These are phyloP conservation scores for Spongiforma sp. DNA, from an alignment of 1,284 basidiomycete genomes.

Conservation along the genomic window DNA sequence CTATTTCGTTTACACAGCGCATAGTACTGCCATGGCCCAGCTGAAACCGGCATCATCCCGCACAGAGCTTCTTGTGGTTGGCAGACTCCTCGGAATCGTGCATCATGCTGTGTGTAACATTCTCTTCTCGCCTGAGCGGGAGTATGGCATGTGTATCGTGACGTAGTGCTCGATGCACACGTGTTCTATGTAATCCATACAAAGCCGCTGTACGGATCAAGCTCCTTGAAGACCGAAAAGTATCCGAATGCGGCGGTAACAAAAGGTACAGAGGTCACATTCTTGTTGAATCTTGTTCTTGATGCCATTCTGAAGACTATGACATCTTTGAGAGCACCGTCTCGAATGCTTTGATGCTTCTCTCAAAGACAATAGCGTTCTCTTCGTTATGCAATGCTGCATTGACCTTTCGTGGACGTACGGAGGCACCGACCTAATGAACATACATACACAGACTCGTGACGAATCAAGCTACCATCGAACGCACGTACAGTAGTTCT, in stretches of 20 bases:
- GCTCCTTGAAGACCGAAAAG: neutral
- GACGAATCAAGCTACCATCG: neutral
- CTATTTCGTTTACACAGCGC: neutral
- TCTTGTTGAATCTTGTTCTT: neutral
- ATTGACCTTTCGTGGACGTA: neutral
- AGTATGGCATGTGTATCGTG: constrained; percentile 8
- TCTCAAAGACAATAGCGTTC: neutral
- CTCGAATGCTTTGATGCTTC: neutral
- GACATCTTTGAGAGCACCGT: neutral
- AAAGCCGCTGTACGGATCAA: constrained; percentile 15
- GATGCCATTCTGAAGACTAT: constrained; percentile 1
- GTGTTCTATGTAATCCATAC: constrained; percentile 2
- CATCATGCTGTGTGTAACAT: constrained; percentile 1
- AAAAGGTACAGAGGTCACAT: too few species aligned
- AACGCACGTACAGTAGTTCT: too few species aligned
- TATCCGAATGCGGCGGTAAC: constrained; percentile 3
- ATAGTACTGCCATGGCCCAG: neutral
- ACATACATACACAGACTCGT: neutral
- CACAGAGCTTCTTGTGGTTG: constrained; percentile 11
- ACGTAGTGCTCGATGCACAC: constrained; percentile 6
- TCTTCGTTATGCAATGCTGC: neutral
- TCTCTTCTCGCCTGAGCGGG: constrained; percentile 18
- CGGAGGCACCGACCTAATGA: neutral
- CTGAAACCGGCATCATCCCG: neutral
- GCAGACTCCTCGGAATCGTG: constrained; percentile 11